phyloP scores from a whole-genome alignment of 2,329 filamentous ascomycete genomes.

The Teratosphaeria destructans region DNA sequence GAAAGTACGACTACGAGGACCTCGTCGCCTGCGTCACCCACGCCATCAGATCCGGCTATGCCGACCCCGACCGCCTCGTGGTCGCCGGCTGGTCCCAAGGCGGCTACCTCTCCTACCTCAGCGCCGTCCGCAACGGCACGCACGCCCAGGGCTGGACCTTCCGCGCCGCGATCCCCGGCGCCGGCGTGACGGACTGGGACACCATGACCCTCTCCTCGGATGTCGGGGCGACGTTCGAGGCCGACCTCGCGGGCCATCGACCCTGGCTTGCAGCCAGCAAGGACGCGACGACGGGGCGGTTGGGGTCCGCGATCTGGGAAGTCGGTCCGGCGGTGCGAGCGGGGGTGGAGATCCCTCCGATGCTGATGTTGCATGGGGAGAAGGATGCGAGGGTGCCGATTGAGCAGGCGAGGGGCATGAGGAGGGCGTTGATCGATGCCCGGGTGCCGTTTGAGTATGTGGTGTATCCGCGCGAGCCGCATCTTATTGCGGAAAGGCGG shows the following conservation, averaged over 20 bases:
- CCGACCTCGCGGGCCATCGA: constrained; percentile 16
- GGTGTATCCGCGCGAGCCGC: constrained; percentile 26
- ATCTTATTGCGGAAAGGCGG: constrained; percentile 22
- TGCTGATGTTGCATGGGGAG: constrained; percentile 28
- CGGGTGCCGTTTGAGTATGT: constrained; percentile 26
- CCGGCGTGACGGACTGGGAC: constrained; percentile 30
- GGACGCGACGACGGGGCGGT: neutral
- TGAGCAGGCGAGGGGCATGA: constrained; percentile 25
- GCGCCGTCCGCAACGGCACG: constrained; percentile 25
- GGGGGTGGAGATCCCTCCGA: constrained; percentile 17
- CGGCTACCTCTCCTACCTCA: constrained; percentile 30
- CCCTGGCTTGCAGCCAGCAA: constrained; percentile 20
- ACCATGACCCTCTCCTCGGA: constrained; percentile 27
- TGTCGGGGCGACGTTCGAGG: constrained; percentile 14
- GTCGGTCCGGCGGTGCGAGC: constrained; percentile 15
- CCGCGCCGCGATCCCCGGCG: constrained; percentile 27
- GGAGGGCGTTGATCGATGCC: constrained; percentile 18
- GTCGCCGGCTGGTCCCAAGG: constrained; percentile 32
- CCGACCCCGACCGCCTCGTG: constrained; percentile 23
- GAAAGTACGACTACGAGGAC: constrained; percentile 29
- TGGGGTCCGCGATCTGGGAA: constrained; percentile 21
- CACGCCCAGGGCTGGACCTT: constrained; percentile 28
- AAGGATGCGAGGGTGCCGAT: constrained; percentile 26
- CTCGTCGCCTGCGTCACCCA: constrained; percentile 26
- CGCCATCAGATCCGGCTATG: constrained; percentile 24